Percentiles rank a stretch among this genome's conserved stretches.
phyloP scores from a whole-genome alignment of 805 yeast genomes.

The Metschnikowia arizonensis region DNA sequence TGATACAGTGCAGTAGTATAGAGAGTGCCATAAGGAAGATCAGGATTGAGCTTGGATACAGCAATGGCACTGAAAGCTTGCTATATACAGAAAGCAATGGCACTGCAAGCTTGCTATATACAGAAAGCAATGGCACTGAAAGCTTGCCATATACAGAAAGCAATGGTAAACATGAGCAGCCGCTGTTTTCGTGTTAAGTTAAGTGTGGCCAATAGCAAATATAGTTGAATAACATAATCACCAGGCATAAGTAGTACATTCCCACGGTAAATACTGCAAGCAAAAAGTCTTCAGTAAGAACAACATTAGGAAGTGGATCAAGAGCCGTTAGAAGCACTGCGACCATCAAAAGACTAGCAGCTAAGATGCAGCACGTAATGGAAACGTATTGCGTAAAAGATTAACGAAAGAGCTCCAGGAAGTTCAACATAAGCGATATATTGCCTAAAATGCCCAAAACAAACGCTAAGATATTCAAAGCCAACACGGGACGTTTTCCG shows the following conservation, averaged over 20 bases:
- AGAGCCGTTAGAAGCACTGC: conserved; percentile 41
- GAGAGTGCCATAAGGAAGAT: conserved; percentile 52
- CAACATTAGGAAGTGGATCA: conserved; percentile 1
- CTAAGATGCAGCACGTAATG: conserved; percentile 60
- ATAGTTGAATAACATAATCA: conserved; percentile 52
- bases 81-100: no score
- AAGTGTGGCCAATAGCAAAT: conserved; percentile 61
- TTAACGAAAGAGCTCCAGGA: conserved; percentile 55
- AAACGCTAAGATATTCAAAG: conserved; percentile 60
- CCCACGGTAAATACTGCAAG: conserved; percentile 64
- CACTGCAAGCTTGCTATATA: no score
- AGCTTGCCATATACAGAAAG: conserved; percentile 63
- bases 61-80: conserved; percentile 59
- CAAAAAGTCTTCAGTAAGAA: conserved; percentile 67
- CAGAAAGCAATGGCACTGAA: no score
- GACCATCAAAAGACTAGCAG: conserved; percentile 49
- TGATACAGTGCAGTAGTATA: conserved; percentile 71
- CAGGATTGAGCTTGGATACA: conserved; percentile 38
- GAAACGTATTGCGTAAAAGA: conserved; percentile 58
- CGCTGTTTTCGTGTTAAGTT: conserved; percentile 66
- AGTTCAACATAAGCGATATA: conserved; percentile 63
- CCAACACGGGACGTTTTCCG: conserved; percentile 29
- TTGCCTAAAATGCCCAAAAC: conserved; percentile 66
- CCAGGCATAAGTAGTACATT: conserved; percentile 56
- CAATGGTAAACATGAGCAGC: conserved; percentile 69